Evolutionary conservation across 495 filamentous ascomycete genomes (phyloP).

Genomic region (Evernia prunastri): DNA sequence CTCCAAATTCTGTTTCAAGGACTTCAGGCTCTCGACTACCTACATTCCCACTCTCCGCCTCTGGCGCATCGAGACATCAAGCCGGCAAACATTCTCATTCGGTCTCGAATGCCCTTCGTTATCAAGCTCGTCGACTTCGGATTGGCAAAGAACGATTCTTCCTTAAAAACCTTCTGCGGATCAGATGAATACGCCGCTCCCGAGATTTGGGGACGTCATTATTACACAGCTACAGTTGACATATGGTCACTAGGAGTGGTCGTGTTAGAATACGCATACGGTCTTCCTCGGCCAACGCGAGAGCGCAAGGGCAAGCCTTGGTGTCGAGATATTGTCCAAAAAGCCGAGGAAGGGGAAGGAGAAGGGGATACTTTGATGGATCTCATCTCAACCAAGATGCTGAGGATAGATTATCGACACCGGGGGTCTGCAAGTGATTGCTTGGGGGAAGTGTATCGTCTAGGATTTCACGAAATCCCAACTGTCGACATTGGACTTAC

Average conservation of each 20-base stretch:
- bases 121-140: constrained; percentile 6
- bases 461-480: background rate
- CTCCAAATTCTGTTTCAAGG: constrained; percentile 7
- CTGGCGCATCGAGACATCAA: constrained; percentile 11
- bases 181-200: no score
- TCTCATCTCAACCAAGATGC: constrained; percentile 11
- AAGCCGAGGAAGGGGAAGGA: background rate
- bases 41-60: constrained; percentile 12
- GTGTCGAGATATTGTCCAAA: constrained; percentile 4
- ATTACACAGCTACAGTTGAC: constrained; percentile 17
- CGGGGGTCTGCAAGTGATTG: background rate
- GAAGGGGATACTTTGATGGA: constrained; percentile 10
- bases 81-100: constrained; percentile 7
- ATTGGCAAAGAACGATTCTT: background rate
- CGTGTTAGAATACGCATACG: constrained; percentile 16
- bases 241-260: constrained; percentile 18
- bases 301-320: background rate
- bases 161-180: no score
- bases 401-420: constrained; percentile 10
- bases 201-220: constrained; percentile 3
- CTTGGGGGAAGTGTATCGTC: background rate
- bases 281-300: constrained; percentile 4
- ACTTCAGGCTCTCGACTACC: constrained; percentile 12
- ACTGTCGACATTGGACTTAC: background rate
- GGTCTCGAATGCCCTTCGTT: constrained; percentile 5